Conservation (phyloP, 208 protist species). For the Wallacemonas rigidus region DNA sequence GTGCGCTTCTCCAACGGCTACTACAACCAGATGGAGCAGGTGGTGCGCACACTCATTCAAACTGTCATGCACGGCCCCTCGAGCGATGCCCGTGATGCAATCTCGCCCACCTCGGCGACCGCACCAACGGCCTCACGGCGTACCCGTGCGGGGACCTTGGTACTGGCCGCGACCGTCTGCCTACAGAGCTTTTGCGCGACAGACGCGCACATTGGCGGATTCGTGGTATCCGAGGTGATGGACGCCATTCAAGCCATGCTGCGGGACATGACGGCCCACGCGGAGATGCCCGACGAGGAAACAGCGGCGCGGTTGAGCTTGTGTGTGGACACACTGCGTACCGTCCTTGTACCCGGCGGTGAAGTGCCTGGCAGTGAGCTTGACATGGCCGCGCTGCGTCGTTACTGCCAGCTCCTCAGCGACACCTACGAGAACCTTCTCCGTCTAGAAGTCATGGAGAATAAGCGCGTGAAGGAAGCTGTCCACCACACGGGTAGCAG, state of each 20-base stretch:
- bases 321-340: conserved; percentile 61
- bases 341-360: conserved; percentile 47
- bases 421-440: conserved; percentile 81
- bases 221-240: conserved; percentile 73
- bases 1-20: conserved; percentile 73
- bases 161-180: conserved; percentile 55
- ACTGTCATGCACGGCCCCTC: conserved; percentile 29
- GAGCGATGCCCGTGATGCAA: neutral
- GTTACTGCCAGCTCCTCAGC: conserved; percentile 67
- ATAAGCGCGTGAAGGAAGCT: neutral
- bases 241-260: conserved; percentile 57
- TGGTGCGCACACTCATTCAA: conserved; percentile 59
- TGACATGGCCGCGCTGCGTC: conserved; percentile 31
- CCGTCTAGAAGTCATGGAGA: conserved; percentile 23
- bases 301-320: conserved; percentile 35
- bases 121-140: neutral
- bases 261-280: conserved; percentile 1
- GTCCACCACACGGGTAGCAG: neutral
- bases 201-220: conserved; percentile 61
- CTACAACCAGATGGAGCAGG: conserved; percentile 52
- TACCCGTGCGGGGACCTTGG: conserved; percentile 18
- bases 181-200: conserved; percentile 70
- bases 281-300: conserved; percentile 3
- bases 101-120: neutral
- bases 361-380: conserved; percentile 14